Evolutionary conservation across 805 yeast species (phyloP), one percentile per base, ranked within the genome.

Genomic region (Lachancea dasiensis): DNA sequence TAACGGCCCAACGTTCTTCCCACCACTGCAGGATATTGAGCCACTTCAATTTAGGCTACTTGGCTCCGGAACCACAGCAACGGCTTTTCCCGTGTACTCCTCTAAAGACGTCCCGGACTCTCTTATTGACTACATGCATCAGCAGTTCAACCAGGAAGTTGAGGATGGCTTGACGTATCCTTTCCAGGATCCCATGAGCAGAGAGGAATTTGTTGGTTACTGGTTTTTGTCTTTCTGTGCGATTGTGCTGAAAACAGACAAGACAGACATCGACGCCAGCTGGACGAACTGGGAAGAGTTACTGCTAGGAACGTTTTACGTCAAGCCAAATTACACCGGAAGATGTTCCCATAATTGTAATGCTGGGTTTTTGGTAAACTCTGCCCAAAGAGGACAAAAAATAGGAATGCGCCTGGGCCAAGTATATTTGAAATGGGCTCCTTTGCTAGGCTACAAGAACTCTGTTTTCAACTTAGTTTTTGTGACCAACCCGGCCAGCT

Each of bases 381-480:
- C 68, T 6, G 46, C 46, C 0, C 63, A 64, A 18, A 70, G 97
- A 44, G 92, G 94, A 0, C 58, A 68, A 32, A 80, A 82, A 7
- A 60, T 85, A 11, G 96, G 95, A 1, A 68, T 63, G 24, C 70
- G 70, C n/a, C 53, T 89, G 53, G 97, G 94, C 4, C 63, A 64
- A 39, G 63, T 71, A 29, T 89, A 84, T 54, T 54, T 86, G 31
- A 55, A 62, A 35, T 77, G 81, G 75, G 96, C 92, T 0, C 89
- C 94, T 0, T 51, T 69, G 34, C 61, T 89, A 22, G 95, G 95
- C 0, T 89, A 81, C 60, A 75, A 70, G 5, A 85, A 85, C 52
- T 80, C 90, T 5, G 90, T 89, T 10, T 89, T 84, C 69, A 89
- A 89, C 59, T 68, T 89, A 34, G 97, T 89, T 0, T 89, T 81